Evolutionary conservation across 2,329 filamentous ascomycete genomes (phyloP).

Genomic region (Aureobasidium lini): DNA sequence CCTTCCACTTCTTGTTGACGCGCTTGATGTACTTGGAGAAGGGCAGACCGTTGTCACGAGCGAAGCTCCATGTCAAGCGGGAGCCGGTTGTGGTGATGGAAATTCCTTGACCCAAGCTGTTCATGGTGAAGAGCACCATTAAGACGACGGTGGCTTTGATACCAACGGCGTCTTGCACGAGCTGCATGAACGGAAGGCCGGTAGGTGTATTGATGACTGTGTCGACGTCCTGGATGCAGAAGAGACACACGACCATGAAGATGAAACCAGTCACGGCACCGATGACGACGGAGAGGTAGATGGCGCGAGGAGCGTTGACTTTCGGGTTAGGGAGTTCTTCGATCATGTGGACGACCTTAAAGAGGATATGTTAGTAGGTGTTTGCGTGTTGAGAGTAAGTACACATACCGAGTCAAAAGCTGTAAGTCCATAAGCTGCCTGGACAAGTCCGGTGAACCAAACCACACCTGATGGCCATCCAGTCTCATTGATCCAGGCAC

Average conservation of each 20-base stretch:
- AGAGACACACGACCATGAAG: conserved; percentile 51
- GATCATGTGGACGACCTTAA: conserved; percentile 47
- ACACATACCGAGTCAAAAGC: conserved; percentile 44
- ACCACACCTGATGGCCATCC: conserved; percentile 49
- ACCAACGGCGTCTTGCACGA: conserved; percentile 47
- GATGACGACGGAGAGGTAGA: conserved; percentile 46
- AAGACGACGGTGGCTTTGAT: conserved; percentile 41
- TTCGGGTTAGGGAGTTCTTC: conserved; percentile 50
- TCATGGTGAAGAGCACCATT: conserved; percentile 48
- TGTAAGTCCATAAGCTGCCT: conserved; percentile 50
- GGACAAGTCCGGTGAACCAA: conserved; percentile 53
- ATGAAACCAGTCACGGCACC: conserved; percentile 41
- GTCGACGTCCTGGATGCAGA: conserved; percentile 45
- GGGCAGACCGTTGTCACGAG: conserved; percentile 22
- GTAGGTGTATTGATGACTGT: conserved; percentile 39
- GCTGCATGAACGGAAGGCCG: conserved; percentile 52
- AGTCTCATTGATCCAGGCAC: conserved; percentile 43
- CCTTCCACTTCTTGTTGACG: conserved; percentile 44
- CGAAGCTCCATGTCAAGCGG: conserved; percentile 24
- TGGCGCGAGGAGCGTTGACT: conserved; percentile 44
- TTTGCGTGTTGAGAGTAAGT: neutral
- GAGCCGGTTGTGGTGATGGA: conserved; percentile 39
- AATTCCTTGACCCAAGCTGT: conserved; percentile 47
- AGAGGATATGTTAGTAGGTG: neutral
- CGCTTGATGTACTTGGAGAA: conserved; percentile 25